phyloP scores from a whole-genome alignment of 2,329 filamentous ascomycete species.

The Thermochaetoides dissita region DNA sequence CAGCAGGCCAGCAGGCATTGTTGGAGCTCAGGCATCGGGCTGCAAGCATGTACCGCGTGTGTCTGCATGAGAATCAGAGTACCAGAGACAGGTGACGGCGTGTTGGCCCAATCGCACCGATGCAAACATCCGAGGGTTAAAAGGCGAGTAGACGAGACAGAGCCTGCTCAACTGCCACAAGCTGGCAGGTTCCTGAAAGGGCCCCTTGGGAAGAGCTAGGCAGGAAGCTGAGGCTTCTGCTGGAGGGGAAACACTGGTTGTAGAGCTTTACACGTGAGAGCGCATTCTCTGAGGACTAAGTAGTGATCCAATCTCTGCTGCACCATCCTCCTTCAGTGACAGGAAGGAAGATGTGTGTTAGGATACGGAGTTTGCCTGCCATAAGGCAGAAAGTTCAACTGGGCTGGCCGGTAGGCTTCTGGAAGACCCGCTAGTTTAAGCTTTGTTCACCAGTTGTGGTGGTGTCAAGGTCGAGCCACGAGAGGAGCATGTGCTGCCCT shows the following conservation, averaged over 20 bases:
- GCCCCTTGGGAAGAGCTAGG: conserved; percentile 1
- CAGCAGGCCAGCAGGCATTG: conserved; percentile 5
- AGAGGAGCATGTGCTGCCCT: conserved; percentile 10
- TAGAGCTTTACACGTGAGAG: too few species aligned
- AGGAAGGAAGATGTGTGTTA: too few species aligned
- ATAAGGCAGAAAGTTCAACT: too few species aligned
- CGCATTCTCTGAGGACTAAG: too few species aligned
- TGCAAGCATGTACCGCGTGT: conserved; percentile 8
- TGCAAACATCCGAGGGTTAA: conserved; percentile 17
- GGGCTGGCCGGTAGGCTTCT: too few species aligned
- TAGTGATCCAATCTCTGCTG: too few species aligned
- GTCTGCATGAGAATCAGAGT: conserved; percentile 13
- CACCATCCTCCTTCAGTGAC: too few species aligned
- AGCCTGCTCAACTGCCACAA: conserved; percentile 11
- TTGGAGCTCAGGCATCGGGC: conserved; percentile 10
- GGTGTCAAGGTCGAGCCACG: conserved; percentile 1
- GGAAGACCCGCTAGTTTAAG: too few species aligned
- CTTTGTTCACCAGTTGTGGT: too few species aligned
- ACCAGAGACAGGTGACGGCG: conserved; percentile 13
- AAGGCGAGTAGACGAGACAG: conserved; percentile 14
- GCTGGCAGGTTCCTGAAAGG: too few species aligned
- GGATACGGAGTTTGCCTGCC: too few species aligned
- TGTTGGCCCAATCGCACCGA: conserved; percentile 14
- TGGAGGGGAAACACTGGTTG: too few species aligned
- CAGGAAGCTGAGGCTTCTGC: conserved; percentile 14